phyloP scores from a whole-genome alignment of 805 yeast genomes.

The Suhomyces sp. region DNA sequence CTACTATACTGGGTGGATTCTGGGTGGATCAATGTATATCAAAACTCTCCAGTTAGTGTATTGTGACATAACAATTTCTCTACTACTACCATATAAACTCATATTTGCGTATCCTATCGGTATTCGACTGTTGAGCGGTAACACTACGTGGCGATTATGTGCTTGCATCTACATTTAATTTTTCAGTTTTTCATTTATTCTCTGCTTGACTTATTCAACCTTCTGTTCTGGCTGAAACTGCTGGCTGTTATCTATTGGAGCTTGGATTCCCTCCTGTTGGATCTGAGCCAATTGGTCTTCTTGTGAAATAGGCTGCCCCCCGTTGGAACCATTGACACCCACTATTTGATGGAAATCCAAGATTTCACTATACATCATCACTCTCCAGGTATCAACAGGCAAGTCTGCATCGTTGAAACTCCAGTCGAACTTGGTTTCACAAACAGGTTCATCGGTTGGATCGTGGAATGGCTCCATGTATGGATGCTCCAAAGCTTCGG shows the following conservation, averaged over 20 bases:
- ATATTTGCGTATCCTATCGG: too few species aligned
- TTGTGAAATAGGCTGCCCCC: constrained; percentile 10
- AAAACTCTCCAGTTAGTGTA: too few species aligned
- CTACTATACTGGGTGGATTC: too few species aligned
- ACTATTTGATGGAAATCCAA: constrained; percentile 93
- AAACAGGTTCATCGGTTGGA: constrained; percentile 94
- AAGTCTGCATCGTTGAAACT: constrained; percentile 95
- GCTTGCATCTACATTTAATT: too few species aligned
- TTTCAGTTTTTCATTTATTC: neutral
- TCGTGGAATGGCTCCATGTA: constrained; percentile 95
- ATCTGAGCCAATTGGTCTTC: constrained; percentile 20
- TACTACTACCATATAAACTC: too few species aligned
- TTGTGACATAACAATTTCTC: too few species aligned
- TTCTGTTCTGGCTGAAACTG: constrained; percentile 11
- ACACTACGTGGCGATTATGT: too few species aligned
- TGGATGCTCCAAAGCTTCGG: constrained; percentile 83
- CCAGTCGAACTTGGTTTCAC: constrained; percentile 94
- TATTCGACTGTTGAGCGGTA: too few species aligned
- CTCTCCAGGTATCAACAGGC: constrained; percentile 98
- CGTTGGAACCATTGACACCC: constrained; percentile 29
- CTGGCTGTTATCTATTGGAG: constrained; percentile 13
- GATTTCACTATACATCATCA: constrained; percentile 98
- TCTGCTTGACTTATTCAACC: constrained; percentile 10
- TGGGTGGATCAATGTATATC: too few species aligned
- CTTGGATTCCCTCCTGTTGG: constrained; percentile 27